phyloP scores from a whole-genome alignment of 2,329 filamentous ascomycete genomes.

The Cytospora chrysosperma region DNA sequence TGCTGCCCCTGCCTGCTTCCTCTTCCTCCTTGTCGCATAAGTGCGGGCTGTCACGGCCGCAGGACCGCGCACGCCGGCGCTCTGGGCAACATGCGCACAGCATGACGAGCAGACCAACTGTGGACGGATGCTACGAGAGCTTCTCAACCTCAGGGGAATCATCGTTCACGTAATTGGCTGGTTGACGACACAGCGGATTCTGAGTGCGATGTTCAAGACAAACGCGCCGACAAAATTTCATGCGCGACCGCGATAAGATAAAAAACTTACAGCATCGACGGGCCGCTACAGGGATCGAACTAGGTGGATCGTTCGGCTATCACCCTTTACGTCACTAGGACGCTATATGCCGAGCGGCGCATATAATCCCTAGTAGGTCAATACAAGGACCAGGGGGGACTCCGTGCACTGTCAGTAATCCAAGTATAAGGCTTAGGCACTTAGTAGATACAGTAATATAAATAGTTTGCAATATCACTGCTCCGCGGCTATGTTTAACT shows the following conservation, averaged over 20 bases:
- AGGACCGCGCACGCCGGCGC: constrained; percentile 1
- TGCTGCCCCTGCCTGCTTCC: not conserved
- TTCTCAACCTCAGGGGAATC: constrained; percentile 17
- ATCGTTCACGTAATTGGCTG: constrained; percentile 17
- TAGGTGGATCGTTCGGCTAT: not conserved
- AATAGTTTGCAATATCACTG: not conserved
- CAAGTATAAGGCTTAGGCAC: too few relatives aligned
- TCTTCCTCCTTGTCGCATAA: constrained; percentile 10
- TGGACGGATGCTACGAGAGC: constrained; percentile 19
- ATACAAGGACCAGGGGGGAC: not conserved
- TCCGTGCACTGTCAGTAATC: too few relatives aligned
- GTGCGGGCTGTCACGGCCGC: not conserved
- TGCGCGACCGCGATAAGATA: constrained; percentile 19
- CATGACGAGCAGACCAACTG: constrained; percentile 4
- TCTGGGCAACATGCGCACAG: constrained; percentile 6
- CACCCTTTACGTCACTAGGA: not conserved
- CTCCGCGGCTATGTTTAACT: not conserved
- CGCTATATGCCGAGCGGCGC: too few relatives aligned
- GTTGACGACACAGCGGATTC: not conserved
- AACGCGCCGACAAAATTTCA: constrained; percentile 6
- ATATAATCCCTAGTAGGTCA: too few relatives aligned
- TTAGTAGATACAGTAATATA: too few relatives aligned
- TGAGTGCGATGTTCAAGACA: not conserved
- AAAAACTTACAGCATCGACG: not conserved
- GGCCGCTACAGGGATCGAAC: constrained; percentile 16